Percentiles rank a stretch among this genome's conserved stretches.
These are phyloP conservation scores for Boletus subparvulus DNA, from an alignment of 768 basidiomycete species.

Conservation along the genomic window DNA sequence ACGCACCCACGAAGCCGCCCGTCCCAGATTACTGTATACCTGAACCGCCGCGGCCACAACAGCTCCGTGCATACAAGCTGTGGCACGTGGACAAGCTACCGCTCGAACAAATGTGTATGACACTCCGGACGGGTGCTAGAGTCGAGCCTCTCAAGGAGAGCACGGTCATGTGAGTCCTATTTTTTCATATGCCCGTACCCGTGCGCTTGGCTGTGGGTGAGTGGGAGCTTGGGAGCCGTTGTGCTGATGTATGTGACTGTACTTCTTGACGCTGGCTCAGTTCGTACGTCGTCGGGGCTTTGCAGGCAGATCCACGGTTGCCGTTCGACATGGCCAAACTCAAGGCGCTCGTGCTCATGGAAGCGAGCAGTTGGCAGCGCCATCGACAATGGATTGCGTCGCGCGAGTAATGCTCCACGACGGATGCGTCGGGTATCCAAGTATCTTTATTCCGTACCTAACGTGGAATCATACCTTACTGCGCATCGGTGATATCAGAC, in stretches of 20 bases:
- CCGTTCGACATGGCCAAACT: slow-evolving; percentile 38
- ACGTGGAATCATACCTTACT: not conserved
- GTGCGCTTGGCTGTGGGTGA: not conserved
- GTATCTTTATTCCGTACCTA: not conserved
- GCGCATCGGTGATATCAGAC: no score
- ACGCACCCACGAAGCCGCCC: not conserved
- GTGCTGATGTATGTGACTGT: not conserved
- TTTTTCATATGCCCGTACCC: not conserved
- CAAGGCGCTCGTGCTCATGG: slow-evolving; percentile 38
- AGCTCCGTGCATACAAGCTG: slow-evolving; percentile 44
- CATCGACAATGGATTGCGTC: slow-evolving; percentile 40
- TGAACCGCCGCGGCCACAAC: slow-evolving; percentile 35
- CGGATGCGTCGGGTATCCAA: not conserved
- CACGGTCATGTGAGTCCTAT: slow-evolving; percentile 45
- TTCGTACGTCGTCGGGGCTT: slow-evolving; percentile 43
- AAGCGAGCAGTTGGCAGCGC: slow-evolving; percentile 42
- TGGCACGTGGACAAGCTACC: slow-evolving; percentile 40
- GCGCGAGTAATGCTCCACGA: slow-evolving; percentile 12
- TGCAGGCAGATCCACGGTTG: slow-evolving; percentile 39
- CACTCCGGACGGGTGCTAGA: slow-evolving; percentile 30
- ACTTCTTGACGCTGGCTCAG: slow-evolving; percentile 19
- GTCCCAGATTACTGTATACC: slow-evolving; percentile 28
- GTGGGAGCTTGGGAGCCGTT: not conserved
- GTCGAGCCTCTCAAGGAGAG: slow-evolving; percentile 44
- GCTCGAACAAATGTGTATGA: slow-evolving; percentile 40